These are phyloP conservation scores for Thraustochytrium striatum DNA, from an alignment of 352 stramenopile genomes.

Conservation along the genomic window DNA sequence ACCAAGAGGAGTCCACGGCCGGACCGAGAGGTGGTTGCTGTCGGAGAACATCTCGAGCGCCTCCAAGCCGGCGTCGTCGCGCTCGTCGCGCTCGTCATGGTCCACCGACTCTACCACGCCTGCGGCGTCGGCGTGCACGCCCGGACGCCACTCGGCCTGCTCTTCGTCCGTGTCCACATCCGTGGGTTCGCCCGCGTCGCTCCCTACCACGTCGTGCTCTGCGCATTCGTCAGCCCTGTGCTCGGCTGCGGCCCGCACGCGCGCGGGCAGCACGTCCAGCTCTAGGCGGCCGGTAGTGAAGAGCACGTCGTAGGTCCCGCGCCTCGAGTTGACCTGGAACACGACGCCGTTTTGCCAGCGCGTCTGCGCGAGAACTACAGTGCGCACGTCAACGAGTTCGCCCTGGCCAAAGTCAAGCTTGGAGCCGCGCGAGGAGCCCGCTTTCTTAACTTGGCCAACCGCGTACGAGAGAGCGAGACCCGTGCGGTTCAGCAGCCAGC, in stretches of 20 bases:
- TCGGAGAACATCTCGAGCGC: constrained; percentile 22
- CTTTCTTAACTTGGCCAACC: constrained; percentile 6
- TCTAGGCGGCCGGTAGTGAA: background rate
- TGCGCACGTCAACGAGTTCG: background rate
- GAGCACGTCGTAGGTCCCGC: constrained; percentile 14
- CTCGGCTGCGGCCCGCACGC: background rate
- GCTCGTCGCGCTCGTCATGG: background rate
- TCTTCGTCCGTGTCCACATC: background rate
- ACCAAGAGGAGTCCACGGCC: background rate
- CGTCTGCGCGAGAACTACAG: background rate
- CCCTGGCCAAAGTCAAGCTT: background rate
- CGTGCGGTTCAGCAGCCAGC: constrained; percentile 23
- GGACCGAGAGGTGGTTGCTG: constrained; percentile 9
- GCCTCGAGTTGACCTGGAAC: background rate
- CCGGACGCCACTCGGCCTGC: too few species aligned
- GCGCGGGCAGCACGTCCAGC: background rate
- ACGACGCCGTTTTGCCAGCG: background rate
- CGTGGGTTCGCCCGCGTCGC: background rate
- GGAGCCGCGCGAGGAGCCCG: background rate
- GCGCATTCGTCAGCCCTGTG: background rate
- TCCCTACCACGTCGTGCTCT: background rate
- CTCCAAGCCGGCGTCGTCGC: background rate
- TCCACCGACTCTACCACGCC: too few species aligned
- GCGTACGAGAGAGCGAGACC: constrained; percentile 10
- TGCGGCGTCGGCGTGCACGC: too few species aligned